These are phyloP conservation scores for Sporothrix pallida DNA, from an alignment of 2,329 filamentous ascomycete genomes.

Conservation along the genomic window DNA sequence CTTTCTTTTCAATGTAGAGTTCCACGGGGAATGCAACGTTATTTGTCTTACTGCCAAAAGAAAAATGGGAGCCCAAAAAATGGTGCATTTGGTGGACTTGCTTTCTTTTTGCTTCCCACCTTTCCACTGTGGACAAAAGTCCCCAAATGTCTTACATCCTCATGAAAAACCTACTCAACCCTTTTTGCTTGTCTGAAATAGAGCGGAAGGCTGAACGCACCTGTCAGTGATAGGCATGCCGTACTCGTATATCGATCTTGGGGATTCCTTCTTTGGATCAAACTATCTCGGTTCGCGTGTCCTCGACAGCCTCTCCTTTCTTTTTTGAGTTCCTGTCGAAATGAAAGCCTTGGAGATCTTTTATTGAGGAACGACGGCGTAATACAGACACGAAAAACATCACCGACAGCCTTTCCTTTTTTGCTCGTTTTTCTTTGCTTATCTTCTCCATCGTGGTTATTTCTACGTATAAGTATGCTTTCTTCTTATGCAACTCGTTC, in stretches of 20 bases:
- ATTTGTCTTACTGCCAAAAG: slow-evolving; percentile 11
- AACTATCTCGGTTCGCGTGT: slow-evolving; percentile 11
- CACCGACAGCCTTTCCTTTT: background rate
- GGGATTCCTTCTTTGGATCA: background rate
- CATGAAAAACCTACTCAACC: background rate
- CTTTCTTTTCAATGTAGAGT: slow-evolving; percentile 12
- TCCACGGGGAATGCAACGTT: slow-evolving; percentile 24
- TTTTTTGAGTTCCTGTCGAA: background rate
- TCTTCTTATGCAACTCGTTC: background rate
- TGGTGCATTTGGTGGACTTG: background rate
- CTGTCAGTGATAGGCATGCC: background rate
- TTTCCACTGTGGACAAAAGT: background rate
- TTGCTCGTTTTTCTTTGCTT: background rate
- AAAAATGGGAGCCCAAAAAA: background rate
- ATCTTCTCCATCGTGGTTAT: background rate
- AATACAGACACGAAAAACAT: background rate
- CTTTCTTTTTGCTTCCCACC: background rate
- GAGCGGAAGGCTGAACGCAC: background rate
- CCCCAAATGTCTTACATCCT: background rate
- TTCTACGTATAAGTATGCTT: background rate
- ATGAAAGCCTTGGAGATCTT: slow-evolving; percentile 26
- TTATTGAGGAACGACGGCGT: slow-evolving; percentile 14
- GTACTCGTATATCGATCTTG: background rate
- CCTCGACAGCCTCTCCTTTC: background rate
- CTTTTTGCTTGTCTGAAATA: background rate